Base-by-base conservation (phyloP, 371 early-diverging fungal species). In the Saksenaea vasiformis region DNA sequence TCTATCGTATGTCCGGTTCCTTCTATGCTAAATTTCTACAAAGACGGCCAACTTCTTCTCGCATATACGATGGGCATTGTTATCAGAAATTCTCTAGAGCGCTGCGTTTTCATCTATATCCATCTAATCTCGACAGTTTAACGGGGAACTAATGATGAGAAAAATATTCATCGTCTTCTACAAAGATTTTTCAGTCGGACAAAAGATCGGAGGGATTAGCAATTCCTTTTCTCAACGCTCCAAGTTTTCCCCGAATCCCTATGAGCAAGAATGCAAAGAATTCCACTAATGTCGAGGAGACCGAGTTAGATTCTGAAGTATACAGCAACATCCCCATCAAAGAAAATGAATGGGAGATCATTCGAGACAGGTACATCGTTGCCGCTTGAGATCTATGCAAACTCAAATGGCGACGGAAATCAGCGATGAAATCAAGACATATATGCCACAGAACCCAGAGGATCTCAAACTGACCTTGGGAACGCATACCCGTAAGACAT, bases 321-420 rank as follows among this genome's bases (percentile, higher is more conserved):
- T 47, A 47, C 27, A 8, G 51, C 11, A 22, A 47, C 22, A 22
- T 47, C 22, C 19, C 17, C 0, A 22, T 47, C 22, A 59, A 17
- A 22, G 57, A 51, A n/a, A 54, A 65, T 43, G 65, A 65, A 58
- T 65, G 65, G 65, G 44, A 53, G 11, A 55, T 60, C n/a, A 54
- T 65, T 5, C 27, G 53, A 54, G 60, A 58, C 53, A 58, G 55
- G 65, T 65, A 41, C 19, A 17, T 27, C 13, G 2, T 36, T 35
- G 36, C 8, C 51, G 3, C 10, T 31, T 19, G 15, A 27, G 27
- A 35, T 8, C 19, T 54, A 14, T 13, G 9, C 17, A 28, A n/a
- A 54, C 59, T 27, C 56, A n/a, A 47, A 17, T 22, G 24, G 8
- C 51, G 22, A 22, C 10, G 3, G 22, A 47, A n/a, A 41, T 47